A percentile compares a stretch with the other conserved stretches of the same genome.
Evolutionary conservation across 2,329 filamentous ascomycete species (phyloP).

Genomic region (Botrytis elliptica): DNA sequence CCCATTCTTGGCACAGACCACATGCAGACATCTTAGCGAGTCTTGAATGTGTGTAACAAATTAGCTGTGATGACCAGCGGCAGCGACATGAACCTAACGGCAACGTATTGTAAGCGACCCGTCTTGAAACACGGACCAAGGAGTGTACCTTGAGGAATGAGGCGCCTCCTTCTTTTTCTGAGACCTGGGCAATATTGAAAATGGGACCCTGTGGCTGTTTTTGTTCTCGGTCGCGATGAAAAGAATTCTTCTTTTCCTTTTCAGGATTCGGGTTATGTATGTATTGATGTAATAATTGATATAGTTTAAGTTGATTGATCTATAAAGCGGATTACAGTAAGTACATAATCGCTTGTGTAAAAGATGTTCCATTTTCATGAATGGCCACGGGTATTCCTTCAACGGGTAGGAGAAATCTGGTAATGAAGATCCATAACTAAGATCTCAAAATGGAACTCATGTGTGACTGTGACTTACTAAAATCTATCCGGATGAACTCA

Average conservation of each 20-base stretch:
- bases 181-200: no score
- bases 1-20: neutral
- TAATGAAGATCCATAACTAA: neutral
- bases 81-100: no score
- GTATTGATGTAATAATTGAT: no score
- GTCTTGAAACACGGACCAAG: no score
- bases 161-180: no score
- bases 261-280: no score
- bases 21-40: neutral
- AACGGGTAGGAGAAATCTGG: no score
- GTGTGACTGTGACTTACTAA: neutral
- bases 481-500: fast-evolving
- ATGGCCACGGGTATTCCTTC: fast-evolving
- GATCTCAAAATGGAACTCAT: neutral
- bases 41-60: neutral
- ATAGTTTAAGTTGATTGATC: no score
- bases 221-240: no score
- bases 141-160: no score
- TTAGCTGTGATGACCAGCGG: neutral
- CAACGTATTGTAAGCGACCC: neutral
- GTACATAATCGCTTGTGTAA: neutral
- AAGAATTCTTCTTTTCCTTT: no score
- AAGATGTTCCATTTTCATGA: neutral
- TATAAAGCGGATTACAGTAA: neutral
- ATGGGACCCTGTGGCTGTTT: no score